Evolutionary conservation across 2,329 filamentous ascomycete genomes (phyloP).

Genomic region (Chaetothyriales sp.): DNA sequence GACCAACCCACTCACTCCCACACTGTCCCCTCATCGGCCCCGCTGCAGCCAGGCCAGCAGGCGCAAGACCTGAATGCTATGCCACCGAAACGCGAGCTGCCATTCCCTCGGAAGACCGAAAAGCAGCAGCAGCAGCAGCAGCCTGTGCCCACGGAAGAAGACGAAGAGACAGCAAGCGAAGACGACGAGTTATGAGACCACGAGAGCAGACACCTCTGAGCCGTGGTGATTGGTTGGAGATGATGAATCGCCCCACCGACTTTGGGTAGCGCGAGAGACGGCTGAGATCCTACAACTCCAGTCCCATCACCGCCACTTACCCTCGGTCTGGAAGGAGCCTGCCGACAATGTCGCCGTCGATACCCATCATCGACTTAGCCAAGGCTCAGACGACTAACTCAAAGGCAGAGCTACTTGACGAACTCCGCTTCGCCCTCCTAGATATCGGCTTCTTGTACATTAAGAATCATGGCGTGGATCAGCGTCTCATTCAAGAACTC

Average conservation of each 20-base stretch:
- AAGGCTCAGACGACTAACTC: constrained; percentile 15
- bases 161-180: constrained; percentile 16
- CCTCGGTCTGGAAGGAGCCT: not conserved
- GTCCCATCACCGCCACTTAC: not conserved
- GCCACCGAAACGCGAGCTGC: constrained; percentile 10
- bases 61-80: constrained; percentile 1
- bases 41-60: not conserved
- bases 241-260: not conserved
- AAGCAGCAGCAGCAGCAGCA: not conserved
- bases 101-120: constrained; percentile 6
- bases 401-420: constrained; percentile 4
- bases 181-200: constrained; percentile 15
- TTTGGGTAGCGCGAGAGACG: not conserved
- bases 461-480: constrained; percentile 16
- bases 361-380: constrained; percentile 23
- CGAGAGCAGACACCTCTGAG: not conserved
- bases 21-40: not conserved
- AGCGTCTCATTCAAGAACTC: constrained; percentile 10
- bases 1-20: constrained; percentile 1
- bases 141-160: not conserved
- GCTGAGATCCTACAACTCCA: not conserved
- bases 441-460: constrained; percentile 21
- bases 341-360: constrained; percentile 4
- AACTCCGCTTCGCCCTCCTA: constrained; percentile 14
- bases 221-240: not conserved